phyloP scores from a whole-genome alignment of 495 filamentous ascomycete genomes.

The Podospora anserina region DNA sequence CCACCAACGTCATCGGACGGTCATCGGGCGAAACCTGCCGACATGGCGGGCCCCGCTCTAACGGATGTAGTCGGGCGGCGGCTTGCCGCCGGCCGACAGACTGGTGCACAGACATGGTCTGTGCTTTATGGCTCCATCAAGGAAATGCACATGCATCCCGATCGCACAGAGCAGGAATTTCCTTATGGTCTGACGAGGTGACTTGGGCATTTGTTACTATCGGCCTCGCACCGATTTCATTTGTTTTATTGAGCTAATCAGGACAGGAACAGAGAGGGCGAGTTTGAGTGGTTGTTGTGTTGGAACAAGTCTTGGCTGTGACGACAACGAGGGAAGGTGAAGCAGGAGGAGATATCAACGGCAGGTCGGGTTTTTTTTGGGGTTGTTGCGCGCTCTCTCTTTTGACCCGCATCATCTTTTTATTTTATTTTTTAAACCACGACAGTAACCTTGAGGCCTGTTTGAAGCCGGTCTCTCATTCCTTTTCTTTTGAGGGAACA shows the following conservation, averaged over 20 bases:
- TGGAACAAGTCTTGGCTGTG: not conserved
- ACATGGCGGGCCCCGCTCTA: not conserved
- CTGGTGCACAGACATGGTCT: not conserved
- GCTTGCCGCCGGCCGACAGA: not conserved
- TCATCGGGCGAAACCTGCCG: not conserved
- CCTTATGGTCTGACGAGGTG: not conserved
- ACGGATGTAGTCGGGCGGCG: not conserved
- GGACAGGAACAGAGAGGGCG: no score
- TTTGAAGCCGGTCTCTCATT: no score
- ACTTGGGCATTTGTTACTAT: not conserved
- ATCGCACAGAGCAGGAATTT: not conserved
- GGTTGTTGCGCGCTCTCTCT: no score
- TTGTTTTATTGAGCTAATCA: no score
- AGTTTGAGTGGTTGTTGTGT: no score
- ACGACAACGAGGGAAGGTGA: not conserved
- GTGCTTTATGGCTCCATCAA: not conserved
- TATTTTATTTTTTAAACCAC: no score
- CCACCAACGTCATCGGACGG: not conserved
- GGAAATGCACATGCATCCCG: not conserved
- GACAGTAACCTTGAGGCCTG: no score
- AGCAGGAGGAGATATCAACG: no score
- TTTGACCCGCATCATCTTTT: no score
- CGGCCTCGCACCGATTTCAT: no score
- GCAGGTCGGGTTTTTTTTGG: no score
- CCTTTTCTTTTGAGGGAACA: no score